phyloP scores from a whole-genome alignment of 1,284 basidiomycete species.

The Schizophyllum commune region DNA sequence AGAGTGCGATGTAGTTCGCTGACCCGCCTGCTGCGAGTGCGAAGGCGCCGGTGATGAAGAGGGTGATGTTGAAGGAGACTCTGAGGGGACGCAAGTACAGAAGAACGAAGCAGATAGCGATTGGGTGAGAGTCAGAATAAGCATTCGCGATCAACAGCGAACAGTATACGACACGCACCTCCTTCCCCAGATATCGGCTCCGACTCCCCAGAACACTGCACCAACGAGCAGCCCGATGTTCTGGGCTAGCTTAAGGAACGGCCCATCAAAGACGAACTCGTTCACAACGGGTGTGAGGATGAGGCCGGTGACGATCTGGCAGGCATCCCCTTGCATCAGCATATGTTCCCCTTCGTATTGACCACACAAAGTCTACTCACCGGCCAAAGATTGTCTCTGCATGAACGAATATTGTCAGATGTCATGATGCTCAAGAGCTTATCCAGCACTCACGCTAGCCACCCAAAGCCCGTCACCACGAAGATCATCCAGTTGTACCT shows the following conservation, averaged over 20 bases:
- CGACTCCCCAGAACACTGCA: constrained; percentile 54
- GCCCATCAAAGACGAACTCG: constrained; percentile 46
- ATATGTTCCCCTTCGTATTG: neutral
- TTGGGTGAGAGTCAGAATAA: constrained; percentile 25
- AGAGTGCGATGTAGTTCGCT: constrained; percentile 43
- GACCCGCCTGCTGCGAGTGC: constrained; percentile 54
- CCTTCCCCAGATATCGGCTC: constrained; percentile 49
- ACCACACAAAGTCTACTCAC: constrained; percentile 24
- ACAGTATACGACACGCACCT: constrained; percentile 24
- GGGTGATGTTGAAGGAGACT: constrained; percentile 69
- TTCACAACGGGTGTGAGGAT: constrained; percentile 47
- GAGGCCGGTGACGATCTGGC: constrained; percentile 47
- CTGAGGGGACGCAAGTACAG: too few species aligned
- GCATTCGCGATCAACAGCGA: neutral
- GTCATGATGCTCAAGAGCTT: neutral
- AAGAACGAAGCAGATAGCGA: too few species aligned
- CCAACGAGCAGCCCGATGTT: constrained; percentile 60
- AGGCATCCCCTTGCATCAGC: neutral
- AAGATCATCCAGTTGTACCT: constrained; percentile 53
- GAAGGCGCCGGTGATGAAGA: constrained; percentile 65
- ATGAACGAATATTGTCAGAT: constrained; percentile 6
- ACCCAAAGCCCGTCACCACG: constrained; percentile 56
- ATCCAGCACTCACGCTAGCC: constrained; percentile 50
- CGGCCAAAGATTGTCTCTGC: constrained; percentile 59
- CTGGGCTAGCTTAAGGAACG: constrained; percentile 46